phyloP scores from a whole-genome alignment of 2,329 filamentous ascomycete species.

The Septoria linicola region DNA sequence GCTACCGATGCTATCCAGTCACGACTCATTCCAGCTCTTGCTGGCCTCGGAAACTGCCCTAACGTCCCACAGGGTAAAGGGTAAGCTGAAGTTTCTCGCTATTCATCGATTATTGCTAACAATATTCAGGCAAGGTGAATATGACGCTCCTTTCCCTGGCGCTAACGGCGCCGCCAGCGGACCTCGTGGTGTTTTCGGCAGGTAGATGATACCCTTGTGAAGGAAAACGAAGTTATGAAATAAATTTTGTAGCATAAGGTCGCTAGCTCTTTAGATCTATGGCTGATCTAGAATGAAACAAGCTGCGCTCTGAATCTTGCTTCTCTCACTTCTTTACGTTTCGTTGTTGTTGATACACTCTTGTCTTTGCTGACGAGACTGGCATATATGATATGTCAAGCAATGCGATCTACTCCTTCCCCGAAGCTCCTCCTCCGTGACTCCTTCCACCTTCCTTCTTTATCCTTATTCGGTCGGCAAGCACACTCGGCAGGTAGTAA shows the following conservation, averaged over 20 bases:
- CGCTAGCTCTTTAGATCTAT: not conserved
- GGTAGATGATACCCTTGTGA: not conserved
- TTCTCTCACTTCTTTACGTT: not conserved
- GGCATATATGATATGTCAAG: no score
- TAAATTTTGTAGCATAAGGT: not conserved
- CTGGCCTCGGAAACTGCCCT: slow-evolving; percentile 19
- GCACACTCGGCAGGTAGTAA: no score
- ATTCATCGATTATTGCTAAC: no score
- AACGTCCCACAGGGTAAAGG: slow-evolving; percentile 25
- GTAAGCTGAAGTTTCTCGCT: no score
- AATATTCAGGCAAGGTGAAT: slow-evolving; percentile 12
- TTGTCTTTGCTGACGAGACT: not conserved
- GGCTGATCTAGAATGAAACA: not conserved
- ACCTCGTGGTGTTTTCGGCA: slow-evolving; percentile 12
- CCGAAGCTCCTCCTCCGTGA: no score
- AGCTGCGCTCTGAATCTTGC: no score
- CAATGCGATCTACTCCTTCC: no score
- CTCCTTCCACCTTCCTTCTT: no score
- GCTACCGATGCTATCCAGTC: slow-evolving; percentile 16
- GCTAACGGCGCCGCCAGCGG: slow-evolving; percentile 11
- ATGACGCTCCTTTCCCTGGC: slow-evolving; percentile 21
- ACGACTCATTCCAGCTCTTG: slow-evolving; percentile 20
- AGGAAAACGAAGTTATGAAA: not conserved
- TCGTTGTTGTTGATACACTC: not conserved
- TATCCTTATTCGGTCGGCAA: no score